phyloP scores from a whole-genome alignment of 331 rosid genomes.

The Cydonia oblonga region DNA sequence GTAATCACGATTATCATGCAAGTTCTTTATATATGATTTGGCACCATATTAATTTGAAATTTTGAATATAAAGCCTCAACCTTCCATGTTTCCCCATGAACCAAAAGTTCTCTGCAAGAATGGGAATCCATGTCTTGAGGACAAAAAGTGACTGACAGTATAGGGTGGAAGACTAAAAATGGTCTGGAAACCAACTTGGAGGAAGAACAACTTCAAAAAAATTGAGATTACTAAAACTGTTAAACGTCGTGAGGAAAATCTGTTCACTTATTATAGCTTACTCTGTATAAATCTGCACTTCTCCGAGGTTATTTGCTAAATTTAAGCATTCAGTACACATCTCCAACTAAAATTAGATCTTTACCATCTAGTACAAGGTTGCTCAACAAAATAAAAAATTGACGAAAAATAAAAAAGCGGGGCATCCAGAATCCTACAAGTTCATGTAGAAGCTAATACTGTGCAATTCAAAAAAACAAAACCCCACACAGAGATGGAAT shows the following conservation, averaged over 20 bases:
- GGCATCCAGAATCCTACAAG: not conserved
- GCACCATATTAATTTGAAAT: not conserved
- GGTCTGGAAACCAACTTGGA: not conserved
- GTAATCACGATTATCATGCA: not conserved
- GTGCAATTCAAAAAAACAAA: not conserved
- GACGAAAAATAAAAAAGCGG: no score
- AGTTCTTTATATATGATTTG: not conserved
- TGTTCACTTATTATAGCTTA: not conserved
- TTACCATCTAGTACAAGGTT: not conserved
- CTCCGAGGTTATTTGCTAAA: not conserved
- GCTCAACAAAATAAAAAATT: not conserved
- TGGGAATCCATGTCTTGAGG: not conserved
- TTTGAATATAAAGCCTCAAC: not conserved
- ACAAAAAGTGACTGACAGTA: not conserved
- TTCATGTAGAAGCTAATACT: not conserved
- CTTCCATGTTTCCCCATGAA: not conserved
- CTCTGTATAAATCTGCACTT: not conserved
- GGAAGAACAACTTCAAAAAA: not conserved
- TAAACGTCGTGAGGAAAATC: not conserved
- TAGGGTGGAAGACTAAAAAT: not conserved
- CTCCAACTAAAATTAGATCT: not conserved
- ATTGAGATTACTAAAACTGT: not conserved
- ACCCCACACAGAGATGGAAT: not conserved
- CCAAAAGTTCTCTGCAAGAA: not conserved
- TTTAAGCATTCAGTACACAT: not conserved